Evolutionary conservation across 2,329 filamentous ascomycete genomes (phyloP).

Genomic region (Claviceps sp.): DNA sequence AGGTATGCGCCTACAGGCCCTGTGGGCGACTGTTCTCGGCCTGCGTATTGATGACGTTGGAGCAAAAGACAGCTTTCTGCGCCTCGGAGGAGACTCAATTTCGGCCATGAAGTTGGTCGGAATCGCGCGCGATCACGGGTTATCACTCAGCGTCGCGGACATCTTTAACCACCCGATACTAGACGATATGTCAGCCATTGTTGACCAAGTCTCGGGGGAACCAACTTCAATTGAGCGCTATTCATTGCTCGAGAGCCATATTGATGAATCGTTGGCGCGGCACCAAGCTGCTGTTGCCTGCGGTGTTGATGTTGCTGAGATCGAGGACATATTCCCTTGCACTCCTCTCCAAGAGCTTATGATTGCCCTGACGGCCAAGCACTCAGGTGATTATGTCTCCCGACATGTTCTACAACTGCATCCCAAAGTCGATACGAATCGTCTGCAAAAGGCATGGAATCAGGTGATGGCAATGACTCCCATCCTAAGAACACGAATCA

Average conservation of each 20-base stretch:
- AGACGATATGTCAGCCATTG: background rate
- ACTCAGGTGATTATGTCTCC: slow-evolving; percentile 8
- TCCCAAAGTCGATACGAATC: slow-evolving; percentile 3
- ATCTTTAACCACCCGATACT: slow-evolving; percentile 21
- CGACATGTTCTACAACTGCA: slow-evolving; percentile 8
- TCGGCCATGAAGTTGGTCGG: slow-evolving; percentile 27
- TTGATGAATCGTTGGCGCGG: background rate
- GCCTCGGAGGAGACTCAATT: slow-evolving; percentile 32
- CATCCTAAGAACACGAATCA: slow-evolving; percentile 8
- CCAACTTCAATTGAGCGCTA: background rate
- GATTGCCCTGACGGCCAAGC: slow-evolving; percentile 7
- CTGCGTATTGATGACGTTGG: slow-evolving; percentile 15
- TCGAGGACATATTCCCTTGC: slow-evolving; percentile 21
- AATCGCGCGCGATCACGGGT: slow-evolving; percentile 20
- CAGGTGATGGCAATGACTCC: slow-evolving; percentile 6
- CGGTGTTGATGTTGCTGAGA: slow-evolving; percentile 4
- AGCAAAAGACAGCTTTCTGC: slow-evolving; percentile 31
- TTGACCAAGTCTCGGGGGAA: background rate
- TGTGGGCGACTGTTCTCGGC: slow-evolving; percentile 8
- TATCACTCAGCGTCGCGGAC: slow-evolving; percentile 26
- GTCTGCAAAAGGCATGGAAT: slow-evolving; percentile 8
- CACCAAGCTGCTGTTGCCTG: slow-evolving; percentile 3
- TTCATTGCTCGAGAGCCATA: background rate
- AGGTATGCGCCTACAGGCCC: background rate
- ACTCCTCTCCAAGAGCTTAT: slow-evolving; percentile 37